Evolutionary conservation across 2,329 filamentous ascomycete genomes (phyloP), one percentile per base, ranked within the genome.

Genomic region (Arthrobotrys iridis): DNA sequence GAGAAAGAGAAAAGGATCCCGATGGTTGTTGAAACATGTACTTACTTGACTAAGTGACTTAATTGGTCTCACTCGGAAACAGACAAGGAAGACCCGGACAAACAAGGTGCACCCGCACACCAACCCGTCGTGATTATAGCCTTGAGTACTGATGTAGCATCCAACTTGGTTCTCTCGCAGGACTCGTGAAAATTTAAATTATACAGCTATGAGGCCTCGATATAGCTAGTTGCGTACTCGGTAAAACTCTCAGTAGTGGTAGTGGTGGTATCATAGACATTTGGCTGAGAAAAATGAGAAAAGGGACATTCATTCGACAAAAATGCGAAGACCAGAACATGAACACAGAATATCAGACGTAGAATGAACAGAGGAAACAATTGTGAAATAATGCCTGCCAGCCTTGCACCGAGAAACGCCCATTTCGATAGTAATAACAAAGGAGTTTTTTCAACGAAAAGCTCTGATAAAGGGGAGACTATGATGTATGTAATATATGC

Each of bases 61-160:
- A 48, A 50, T 30, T 50, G 57, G 65, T 70, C 65, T 70, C 65
- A 70, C 55, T 52, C 63, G n/a, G 63, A 67, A 67, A 67, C 50
- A 46, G n/a, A 48, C 52, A 50, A 64, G 59, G 20, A 18, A 52
- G 15, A 26, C 20, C 43, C 20, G 11, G n/a, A 48, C 43, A 48
- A 48, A 48, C 45, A 48, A 48, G 45, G 45, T n/a, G n/a, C n/a
- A n/a, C n/a, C n/a, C n/a, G n/a, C n/a, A n/a, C n/a, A n/a, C n/a
- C n/a, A n/a, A n/a, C n/a, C 4, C 28, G 4, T 33, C 28, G 10
- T 33, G 10, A 10, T 4, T 33, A 33, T 33, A 33, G 10, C 28
- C 28, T 33, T 10, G 28, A 10, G 10, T 33, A 33, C n/a, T n/a
- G n/a, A n/a, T n/a, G n/a, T n/a, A n/a, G n/a, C n/a, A n/a, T n/a